These are phyloP conservation scores for Boletus huronensis DNA, from an alignment of 768 basidiomycete species.

Conservation along the genomic window DNA sequence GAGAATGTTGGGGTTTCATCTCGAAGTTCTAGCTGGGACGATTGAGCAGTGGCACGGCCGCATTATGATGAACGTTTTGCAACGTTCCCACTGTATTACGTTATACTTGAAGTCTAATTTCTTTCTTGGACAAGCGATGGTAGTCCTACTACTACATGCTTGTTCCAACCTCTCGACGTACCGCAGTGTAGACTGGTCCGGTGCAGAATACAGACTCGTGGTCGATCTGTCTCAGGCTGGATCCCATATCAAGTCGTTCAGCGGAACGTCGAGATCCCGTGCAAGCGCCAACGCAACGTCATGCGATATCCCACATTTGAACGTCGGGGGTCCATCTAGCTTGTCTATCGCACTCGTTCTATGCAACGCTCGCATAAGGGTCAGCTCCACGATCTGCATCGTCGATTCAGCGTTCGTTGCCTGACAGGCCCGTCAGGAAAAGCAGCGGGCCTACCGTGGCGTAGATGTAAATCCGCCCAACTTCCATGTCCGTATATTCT, in stretches of 20 bases:
- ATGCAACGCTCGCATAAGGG: constrained; percentile 61
- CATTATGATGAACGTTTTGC: too few relatives aligned
- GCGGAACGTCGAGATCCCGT: constrained; percentile 51
- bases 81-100: not conserved
- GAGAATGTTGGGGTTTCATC: not conserved
- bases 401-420: not conserved
- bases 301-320: constrained; percentile 70
- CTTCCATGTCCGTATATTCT: constrained; percentile 74
- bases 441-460: constrained; percentile 50
- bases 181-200: not conserved
- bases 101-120: not conserved
- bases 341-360: constrained; percentile 58
- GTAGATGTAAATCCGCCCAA: constrained; percentile 55
- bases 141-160: too few relatives aligned
- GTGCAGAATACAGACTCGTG: not conserved
- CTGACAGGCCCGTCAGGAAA: not conserved
- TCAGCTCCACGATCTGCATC: constrained; percentile 61
- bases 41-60: too few relatives aligned
- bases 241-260: constrained; percentile 73
- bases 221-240: constrained; percentile 20
- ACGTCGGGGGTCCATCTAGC: constrained; percentile 66
- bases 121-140: too few relatives aligned
- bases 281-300: constrained; percentile 53
- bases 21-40: too few relatives aligned
- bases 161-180: not conserved